Evolutionary conservation across 2,329 filamentous ascomycete species (phyloP).

Genomic region (Cordyceps fumosorosea): DNA sequence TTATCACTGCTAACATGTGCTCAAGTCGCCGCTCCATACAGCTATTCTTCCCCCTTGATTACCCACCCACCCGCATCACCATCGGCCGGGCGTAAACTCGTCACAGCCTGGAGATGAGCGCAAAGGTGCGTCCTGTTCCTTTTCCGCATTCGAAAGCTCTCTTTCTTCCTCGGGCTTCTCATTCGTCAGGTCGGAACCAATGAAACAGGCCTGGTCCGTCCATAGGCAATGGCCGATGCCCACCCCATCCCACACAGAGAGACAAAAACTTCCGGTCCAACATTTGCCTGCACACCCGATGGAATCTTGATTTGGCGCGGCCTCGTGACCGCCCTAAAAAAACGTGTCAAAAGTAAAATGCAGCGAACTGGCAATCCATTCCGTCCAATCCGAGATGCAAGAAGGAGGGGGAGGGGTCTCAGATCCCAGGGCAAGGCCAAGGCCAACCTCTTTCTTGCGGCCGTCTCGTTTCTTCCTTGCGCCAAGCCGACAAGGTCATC

Average conservation of each 20-base stretch:
- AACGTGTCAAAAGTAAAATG: background rate
- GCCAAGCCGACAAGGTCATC: slow-evolving; percentile 2
- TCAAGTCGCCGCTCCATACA: background rate
- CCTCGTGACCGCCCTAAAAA: background rate
- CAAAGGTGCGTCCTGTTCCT: background rate
- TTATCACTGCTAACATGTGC: too few relatives aligned
- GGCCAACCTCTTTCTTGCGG: background rate
- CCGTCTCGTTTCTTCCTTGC: background rate
- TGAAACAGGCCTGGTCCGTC: background rate
- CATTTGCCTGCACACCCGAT: background rate
- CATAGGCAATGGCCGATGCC: background rate
- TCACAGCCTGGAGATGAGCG: background rate
- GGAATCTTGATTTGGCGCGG: background rate
- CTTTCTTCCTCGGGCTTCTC: background rate
- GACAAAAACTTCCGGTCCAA: background rate
- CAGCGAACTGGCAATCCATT: background rate
- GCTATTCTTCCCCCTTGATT: background rate
- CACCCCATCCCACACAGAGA: background rate
- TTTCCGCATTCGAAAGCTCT: background rate
- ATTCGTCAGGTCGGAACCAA: background rate
- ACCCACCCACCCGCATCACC: background rate
- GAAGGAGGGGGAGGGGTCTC: background rate
- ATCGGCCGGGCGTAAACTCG: background rate
- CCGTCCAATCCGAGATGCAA: slow-evolving; percentile 3
- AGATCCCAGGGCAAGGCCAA: background rate